A percentile compares a stretch with the other conserved stretches of the same genome.
These are phyloP conservation scores for Cardiospermum halicacabum DNA, from an alignment of 345 rosid genomes.

Conservation along the genomic window DNA sequence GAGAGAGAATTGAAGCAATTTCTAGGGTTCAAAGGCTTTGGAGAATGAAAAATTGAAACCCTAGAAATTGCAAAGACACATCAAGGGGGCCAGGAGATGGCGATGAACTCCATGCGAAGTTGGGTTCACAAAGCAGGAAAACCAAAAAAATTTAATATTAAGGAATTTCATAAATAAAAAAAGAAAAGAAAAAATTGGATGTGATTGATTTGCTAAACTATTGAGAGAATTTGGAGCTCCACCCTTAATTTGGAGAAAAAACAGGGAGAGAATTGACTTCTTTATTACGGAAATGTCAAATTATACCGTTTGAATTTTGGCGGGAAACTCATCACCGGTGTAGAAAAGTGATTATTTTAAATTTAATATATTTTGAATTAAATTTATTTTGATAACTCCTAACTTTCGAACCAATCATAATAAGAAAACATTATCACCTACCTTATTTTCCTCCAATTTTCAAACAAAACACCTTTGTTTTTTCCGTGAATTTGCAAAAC, in stretches of 20 bases:
- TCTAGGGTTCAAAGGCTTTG: constrained; percentile 29
- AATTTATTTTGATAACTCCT: too few relatives aligned
- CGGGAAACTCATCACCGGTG: too few relatives aligned
- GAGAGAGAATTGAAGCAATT: constrained; percentile 23
- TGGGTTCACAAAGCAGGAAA: constrained; percentile 4
- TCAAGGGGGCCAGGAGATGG: constrained; percentile 29
- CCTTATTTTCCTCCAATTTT: too few relatives aligned
- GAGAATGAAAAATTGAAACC: constrained; percentile 17
- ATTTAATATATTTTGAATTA: too few relatives aligned
- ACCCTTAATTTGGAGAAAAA: constrained; percentile 31
- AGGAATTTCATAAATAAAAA: not conserved
- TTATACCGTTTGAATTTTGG: constrained; percentile 17
- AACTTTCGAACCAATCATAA: too few relatives aligned
- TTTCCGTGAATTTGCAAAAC: too few relatives aligned
- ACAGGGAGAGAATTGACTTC: constrained; percentile 14
- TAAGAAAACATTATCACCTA: too few relatives aligned
- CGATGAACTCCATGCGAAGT: constrained; percentile 20
- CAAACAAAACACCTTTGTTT: too few relatives aligned
- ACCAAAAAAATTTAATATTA: not conserved
- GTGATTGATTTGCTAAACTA: constrained; percentile 29
- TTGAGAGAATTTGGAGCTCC: constrained; percentile 25
- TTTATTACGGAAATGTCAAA: not conserved
- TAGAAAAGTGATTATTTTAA: too few relatives aligned
- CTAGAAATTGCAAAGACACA: constrained; percentile 25
- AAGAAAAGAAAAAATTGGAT: constrained; percentile 13